Percentiles rank a stretch among this genome's conserved stretches.
phyloP scores from a whole-genome alignment of 2,329 filamentous ascomycete species.

The Fusarium sp. region DNA sequence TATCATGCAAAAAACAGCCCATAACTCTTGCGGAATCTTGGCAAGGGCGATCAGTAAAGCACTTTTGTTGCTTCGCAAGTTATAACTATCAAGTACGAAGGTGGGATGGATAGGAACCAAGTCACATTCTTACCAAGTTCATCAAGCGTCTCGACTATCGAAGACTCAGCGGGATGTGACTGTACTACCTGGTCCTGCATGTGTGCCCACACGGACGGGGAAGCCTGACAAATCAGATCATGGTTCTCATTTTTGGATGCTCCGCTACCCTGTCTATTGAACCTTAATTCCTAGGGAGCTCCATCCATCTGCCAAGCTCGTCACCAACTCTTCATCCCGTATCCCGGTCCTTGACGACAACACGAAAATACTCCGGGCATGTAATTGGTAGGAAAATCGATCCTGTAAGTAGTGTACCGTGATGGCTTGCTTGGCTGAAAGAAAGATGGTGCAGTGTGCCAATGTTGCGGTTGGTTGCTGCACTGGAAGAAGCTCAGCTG shows the following conservation, averaged over 20 bases:
- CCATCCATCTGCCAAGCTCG: not conserved
- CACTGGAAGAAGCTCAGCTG: not conserved
- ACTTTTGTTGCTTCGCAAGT: too few species aligned
- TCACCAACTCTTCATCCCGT: not conserved
- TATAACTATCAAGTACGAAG: too few species aligned
- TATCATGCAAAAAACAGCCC: not conserved
- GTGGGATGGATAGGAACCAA: not conserved
- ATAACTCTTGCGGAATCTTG: not conserved
- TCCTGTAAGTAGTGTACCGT: rapidly evolving
- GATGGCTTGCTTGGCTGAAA: not conserved
- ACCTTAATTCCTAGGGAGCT: not conserved
- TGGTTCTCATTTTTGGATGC: not conserved
- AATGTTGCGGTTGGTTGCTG: not conserved
- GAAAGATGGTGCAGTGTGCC: not conserved
- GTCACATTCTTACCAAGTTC: not conserved
- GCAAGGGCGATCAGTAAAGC: not conserved
- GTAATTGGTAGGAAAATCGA: not conserved
- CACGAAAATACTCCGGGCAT: too few species aligned
- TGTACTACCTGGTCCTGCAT: too few species aligned
- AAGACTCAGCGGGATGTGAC: not conserved
- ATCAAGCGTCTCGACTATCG: not conserved
- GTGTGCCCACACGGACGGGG: not conserved
- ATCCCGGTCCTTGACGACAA: not conserved
- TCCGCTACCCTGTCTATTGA: not conserved
- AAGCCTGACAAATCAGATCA: not conserved